Evolutionary conservation across 495 filamentous ascomycete species (phyloP).

Genomic region (Penicillium lividum): DNA sequence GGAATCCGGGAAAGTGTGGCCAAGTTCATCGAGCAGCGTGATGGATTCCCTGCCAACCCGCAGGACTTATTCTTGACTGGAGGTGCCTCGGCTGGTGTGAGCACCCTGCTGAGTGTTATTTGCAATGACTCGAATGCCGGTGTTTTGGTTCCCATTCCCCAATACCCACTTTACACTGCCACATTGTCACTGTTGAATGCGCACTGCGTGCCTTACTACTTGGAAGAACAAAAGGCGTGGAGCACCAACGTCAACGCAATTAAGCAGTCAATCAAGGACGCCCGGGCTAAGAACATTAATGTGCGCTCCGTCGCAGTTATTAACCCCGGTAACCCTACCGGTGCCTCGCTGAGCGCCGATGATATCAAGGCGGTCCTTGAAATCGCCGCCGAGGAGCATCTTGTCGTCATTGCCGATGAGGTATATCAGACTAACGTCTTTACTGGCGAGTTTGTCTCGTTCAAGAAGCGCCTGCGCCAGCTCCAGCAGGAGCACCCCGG

Average conservation of each 20-base stretch:
- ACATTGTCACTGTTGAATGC: conserved; percentile 86
- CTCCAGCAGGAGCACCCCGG: conserved; percentile 72
- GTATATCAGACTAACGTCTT: conserved; percentile 99
- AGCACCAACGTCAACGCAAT: conserved; percentile 82
- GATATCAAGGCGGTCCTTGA: conserved; percentile 82
- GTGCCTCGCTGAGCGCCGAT: conserved; percentile 72
- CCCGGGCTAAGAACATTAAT: conserved; percentile 73
- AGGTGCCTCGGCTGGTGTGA: conserved; percentile 92
- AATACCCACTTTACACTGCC: conserved; percentile 97
- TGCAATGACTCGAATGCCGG: conserved; percentile 77
- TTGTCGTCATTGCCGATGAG: conserved; percentile 92
- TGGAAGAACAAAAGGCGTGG: conserved; percentile 85
- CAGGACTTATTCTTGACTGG: conserved; percentile 81
- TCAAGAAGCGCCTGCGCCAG: conserved; percentile 86
- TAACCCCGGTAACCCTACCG: conserved; percentile 97
- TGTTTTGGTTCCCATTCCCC: conserved; percentile 91
- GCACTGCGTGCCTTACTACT: conserved; percentile 84
- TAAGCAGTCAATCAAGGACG: conserved; percentile 65
- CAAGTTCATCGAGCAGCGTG: conserved; percentile 86
- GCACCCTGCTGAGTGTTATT: conserved; percentile 87
- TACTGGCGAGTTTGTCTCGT: conserved; percentile 85
- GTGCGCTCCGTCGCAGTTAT: conserved; percentile 93
- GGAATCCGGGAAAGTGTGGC: conserved; percentile 87
- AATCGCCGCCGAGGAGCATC: conserved; percentile 79
- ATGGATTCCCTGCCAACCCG: conserved; percentile 80